Base-by-base conservation (phyloP, 2,329 filamentous ascomycete genomes). In the Sporothrix curviconia region DNA sequence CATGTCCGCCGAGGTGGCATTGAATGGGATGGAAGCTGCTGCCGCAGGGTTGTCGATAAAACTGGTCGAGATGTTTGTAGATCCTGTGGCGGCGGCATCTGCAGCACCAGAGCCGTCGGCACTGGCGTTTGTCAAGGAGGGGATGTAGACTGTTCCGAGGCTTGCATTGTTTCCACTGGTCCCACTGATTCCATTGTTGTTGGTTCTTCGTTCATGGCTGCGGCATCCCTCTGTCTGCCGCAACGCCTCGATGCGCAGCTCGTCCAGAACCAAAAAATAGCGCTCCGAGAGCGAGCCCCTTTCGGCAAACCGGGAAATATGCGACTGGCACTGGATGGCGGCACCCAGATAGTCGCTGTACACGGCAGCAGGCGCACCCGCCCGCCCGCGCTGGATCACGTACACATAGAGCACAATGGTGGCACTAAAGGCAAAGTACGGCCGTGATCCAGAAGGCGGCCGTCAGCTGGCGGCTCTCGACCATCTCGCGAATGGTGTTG, bases 401-500 rank as follows among this genome's bases (percentile, higher is more conserved):
- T 73, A 74, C 3, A 77, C 69, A 57, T 77, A 77, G 3, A 77
- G 64, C 1, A 76, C 67, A 3, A 75, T 71, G 4, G 74, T 70
- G 0, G 74, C 75, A 12, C 67, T 74, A 44, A 77, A 78, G 0
- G 70, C 74, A 53, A 72, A 74, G 54, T 77, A 77, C n/a, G 17
- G 73, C 72, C 0, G 66, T 70, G 42, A 71, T 70, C 68, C 73
- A 76, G 49, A 74, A 76, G 0, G 71, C 69, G 9, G 66, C 68
- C 51, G 70, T 74, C 60, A 76, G 67, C 55, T 71, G 68, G 7
- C 66, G 62, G 2, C 64, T 65, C 47, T 69, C 65, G 12, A 66
- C 66, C 8, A 77, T 61, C 5, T 72, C 68, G 47, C 76, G 69
- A 15, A 78, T 70, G 2, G 72, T 70, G 4, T 66, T 63, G 1